Evolutionary conservation across 805 yeast species (phyloP), one percentile per base, ranked within the genome.

Genomic region (Yarrowia sp.): DNA sequence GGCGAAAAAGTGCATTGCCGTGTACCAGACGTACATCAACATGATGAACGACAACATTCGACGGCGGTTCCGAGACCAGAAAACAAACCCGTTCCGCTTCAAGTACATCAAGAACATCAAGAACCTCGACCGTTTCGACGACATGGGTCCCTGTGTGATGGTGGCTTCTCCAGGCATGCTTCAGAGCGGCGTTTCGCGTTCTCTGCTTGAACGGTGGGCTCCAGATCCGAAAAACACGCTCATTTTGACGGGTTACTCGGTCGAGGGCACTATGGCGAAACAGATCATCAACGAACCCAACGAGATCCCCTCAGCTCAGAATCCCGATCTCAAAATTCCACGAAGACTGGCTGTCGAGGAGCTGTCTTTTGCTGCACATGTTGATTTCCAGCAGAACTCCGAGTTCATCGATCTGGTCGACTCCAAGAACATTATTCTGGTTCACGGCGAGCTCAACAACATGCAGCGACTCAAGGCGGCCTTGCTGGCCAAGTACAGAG

Each of bases 281-380:
- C 88, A 83, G 61, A 77, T 94, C 25, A 77, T 94, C 66, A 83
- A 90, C 24, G 97, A 92, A 68, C 99, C 99, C 0, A 83, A 84
- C 36, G 88, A 90, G n/a, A 90, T 94, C 53, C 96, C 94, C 1
- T 87, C 97, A 0, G 76, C 84, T 22, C 77, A 79, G n/a, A 90
- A 89, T 66, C 89, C 96, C 0, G 97, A 91, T 64, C 76, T 85
- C 18, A 82, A 84, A 63, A 87, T 94, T 39, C 97, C 98, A 5
- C 84, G 99, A 70, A 80, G 97, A 66, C 75, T 96, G 62, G 83
- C 82, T 49, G 86, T 94, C 16, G 97, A 93, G 66, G 99, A 94
- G 73, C 87, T 94, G 4, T 92, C 98, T 1, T 94, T 94, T 79
- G 98, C 99, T n/a, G 99, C 99, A 0, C 99, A 94, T 74, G 99